Conservation (phyloP, 2,329 filamentous ascomycete species). For the Scorias spongiosa region DNA sequence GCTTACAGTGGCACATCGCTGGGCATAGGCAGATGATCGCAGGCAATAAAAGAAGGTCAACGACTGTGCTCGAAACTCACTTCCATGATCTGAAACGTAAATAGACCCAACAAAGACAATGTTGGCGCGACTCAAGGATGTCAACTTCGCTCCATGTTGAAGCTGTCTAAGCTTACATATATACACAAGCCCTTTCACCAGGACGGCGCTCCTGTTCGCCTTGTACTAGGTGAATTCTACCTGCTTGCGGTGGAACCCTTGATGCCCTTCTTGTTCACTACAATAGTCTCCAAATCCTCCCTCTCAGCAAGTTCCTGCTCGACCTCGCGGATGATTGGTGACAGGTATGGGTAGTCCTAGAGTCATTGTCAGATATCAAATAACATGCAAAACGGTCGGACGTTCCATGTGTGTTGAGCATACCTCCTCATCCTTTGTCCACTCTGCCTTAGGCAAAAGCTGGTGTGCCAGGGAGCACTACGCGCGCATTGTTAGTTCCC, state of each 20-base stretch:
- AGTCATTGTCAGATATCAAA: constrained; percentile 8
- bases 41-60: too few species aligned
- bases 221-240: neutral
- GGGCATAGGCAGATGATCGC: too few species aligned
- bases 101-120: too few species aligned
- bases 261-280: constrained; percentile 33
- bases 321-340: constrained; percentile 52
- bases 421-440: constrained; percentile 55
- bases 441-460: constrained; percentile 48
- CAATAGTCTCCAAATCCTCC: constrained; percentile 51
- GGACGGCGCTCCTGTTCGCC: neutral
- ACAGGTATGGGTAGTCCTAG: constrained; percentile 52
- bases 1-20: too few species aligned
- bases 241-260: neutral
- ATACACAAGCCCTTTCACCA: neutral
- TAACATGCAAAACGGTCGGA: neutral
- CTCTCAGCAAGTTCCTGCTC: constrained; percentile 53
- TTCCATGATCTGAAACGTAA: too few species aligned
- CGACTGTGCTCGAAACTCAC: too few species aligned
- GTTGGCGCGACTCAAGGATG: too few species aligned
- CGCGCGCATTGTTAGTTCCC: constrained; percentile 7
- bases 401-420: constrained; percentile 2
- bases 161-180: neutral
- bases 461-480: constrained; percentile 53
- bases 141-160: neutral